Evolutionary conservation across 352 stramenopile species (phyloP), one percentile per base, ranked within the genome.

Genomic region (Thraustochytrium sp.): DNA sequence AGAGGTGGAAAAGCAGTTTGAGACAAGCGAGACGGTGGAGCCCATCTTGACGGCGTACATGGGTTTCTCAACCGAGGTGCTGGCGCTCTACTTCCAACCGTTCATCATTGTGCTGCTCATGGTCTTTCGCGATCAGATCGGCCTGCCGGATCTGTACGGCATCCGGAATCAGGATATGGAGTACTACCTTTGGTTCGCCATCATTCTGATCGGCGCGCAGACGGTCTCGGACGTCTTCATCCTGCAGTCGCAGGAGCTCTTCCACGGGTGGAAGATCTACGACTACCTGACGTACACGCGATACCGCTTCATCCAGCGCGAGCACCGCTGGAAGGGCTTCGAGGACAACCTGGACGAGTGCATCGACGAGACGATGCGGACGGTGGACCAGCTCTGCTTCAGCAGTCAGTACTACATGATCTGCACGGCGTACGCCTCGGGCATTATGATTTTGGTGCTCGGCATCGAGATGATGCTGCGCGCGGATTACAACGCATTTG

Each of bases 351-450:
- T 98, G 68, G 96, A 98, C 84, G 95, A 98, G 86, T 98, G 96
- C 85, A 98, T 99, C 42, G 95, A 98, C 3, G 93, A 98, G 86
- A 94, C 92, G 82, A 82, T 98, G 65, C 92, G 94, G 68, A 98
- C 94, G 21, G 89, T 98, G 31, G 95, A 98, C 84, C 94, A 97
- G 85, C 95, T 98, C 90, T 98, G 96, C 84, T 99, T 99, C 82
- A 98, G 93, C 59, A 97, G 91, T 55, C 96, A 99, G 86, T 98
- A 97, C 85, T 98, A 98, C 88, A 96, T 98, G 90, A 96, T 99
- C 92, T 95, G 94, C 85, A 98, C 88, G 34, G 86, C 94, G 51
- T 93, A 98, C 84, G 92, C 95, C 68, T 97, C 95, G 36, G 94
- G 92, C 18, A 97, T 99, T 34, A 89, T 98, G 4, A 97, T 96